These are phyloP conservation scores for Pinus albicaulis DNA, from an alignment of 75 land plant species.

Conservation along the genomic window DNA sequence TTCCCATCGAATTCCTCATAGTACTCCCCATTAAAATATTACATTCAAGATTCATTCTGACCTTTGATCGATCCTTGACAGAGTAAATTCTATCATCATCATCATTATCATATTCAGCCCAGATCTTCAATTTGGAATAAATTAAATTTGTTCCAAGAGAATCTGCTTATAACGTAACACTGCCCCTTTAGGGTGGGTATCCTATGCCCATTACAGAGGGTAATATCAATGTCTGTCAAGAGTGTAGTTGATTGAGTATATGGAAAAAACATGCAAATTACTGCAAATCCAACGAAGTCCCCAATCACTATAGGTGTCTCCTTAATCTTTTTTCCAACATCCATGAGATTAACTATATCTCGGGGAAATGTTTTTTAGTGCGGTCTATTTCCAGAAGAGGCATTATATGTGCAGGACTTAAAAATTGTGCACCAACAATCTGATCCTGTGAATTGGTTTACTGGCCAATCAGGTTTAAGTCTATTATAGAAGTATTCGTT, in stretches of 20 bases:
- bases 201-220: no score
- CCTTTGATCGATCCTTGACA: constrained; percentile 22
- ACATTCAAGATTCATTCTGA: constrained; percentile 28
- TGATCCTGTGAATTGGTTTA: no score
- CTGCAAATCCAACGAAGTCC: constrained; percentile 60
- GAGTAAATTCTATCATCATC: constrained; percentile 9
- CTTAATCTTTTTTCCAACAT: constrained; percentile 67
- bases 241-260: constrained; percentile 46
- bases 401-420: constrained; percentile 27
- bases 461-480: no score
- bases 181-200: no score
- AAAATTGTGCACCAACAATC: constrained; percentile 33
- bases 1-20: constrained; percentile 60
- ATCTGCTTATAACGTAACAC: no score
- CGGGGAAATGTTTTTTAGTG: constrained; percentile 25
- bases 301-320: constrained; percentile 79
- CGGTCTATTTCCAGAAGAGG: no score
- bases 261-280: no score
- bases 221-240: not conserved
- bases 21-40: constrained; percentile 68
- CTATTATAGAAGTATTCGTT: no score
- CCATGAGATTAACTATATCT: constrained; percentile 68
- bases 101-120: no score
- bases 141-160: no score
- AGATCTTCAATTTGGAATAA: no score